Percentiles rank a stretch among this genome's conserved stretches.
phyloP scores from a whole-genome alignment of 2,329 filamentous ascomycete genomes.

The Fusarium armeniacum region DNA sequence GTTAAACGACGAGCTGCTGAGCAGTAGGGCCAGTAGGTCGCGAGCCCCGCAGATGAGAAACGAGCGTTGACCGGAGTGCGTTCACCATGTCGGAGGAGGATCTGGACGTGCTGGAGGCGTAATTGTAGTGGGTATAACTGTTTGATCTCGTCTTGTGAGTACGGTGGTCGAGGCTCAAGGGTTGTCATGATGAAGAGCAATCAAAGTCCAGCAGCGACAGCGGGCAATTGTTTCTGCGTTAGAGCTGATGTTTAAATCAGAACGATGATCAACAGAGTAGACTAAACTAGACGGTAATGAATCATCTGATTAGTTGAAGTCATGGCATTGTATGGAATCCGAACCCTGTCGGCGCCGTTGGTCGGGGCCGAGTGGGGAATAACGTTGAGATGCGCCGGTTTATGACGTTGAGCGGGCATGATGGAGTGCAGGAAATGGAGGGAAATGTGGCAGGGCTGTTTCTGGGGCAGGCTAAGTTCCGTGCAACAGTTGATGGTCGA shows the following conservation, averaged over 20 bases:
- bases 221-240: not conserved
- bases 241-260: not conserved
- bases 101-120: constrained; percentile 89
- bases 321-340: constrained; percentile 23
- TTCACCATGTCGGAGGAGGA: constrained; percentile 84
- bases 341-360: constrained; percentile 29
- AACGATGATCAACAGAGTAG: not conserved
- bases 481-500: not conserved
- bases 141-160: constrained; percentile 83
- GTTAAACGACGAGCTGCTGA: constrained; percentile 78
- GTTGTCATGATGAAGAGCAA: constrained; percentile 77
- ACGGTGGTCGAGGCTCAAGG: constrained; percentile 79
- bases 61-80: constrained; percentile 89
- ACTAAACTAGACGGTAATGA: not conserved
- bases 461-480: not conserved
- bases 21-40: constrained; percentile 90
- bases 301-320: constrained; percentile 11
- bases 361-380: constrained; percentile 31
- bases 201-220: not conserved
- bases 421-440: not conserved
- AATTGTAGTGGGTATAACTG: constrained; percentile 84
- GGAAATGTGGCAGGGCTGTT: not conserved
- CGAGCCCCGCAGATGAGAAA: constrained; percentile 82
- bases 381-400: not conserved
- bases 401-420: constrained; percentile 16